Base-by-base conservation (phyloP, 1,284 basidiomycete genomes). In the Irpex sp. region DNA sequence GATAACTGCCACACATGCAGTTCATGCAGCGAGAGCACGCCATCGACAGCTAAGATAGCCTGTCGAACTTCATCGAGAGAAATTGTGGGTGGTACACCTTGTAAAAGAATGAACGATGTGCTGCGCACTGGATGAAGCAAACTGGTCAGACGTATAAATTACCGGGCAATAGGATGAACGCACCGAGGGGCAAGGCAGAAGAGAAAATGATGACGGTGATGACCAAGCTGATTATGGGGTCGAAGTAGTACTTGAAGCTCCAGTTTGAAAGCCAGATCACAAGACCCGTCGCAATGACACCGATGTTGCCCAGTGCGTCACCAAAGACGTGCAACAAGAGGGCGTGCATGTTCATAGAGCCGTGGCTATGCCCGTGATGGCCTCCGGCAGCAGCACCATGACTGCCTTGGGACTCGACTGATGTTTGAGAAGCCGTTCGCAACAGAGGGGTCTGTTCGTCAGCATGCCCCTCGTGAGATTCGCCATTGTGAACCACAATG, bases 141-240 rank as follows among this genome's bases (percentile, higher is more conserved):
- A 62, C 67, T 48, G 47, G n/a, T 54, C 19, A 44, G 51, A 15
- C 3, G 21, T 17, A 9, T 17, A 15, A 34, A 55, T 5, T 57
- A 17, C 11, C 55, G 58, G 60, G 61, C 59, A 64, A 31, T 59
- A 65, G 58, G 34, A 34, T 19, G 8, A 15, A 79, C 87, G 64
- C 69, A 94, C 94, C 93, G 26, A 99, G 84, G 6, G 97, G 97
- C 52, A 99, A 74, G 2, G 97, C 95, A 59, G 93, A 96, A 8
- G 92, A 94, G 81, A 98, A 97, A 69, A 99, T 99, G 76, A 99
- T 98, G 65, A 88, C 83, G 5, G 97, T 97, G 77, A 99, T 99
- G 62, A 98, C 81, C 72, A 99, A 84, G 73, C 93, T 96, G 77
- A 99, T 96, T 48, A 91, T 76, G 0, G 97, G 97, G 77, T 99